Evolutionary conservation across 306 rosid genomes (phyloP), one percentile per base, ranked within the genome.

Genomic region (Prinsepia uniflora): DNA sequence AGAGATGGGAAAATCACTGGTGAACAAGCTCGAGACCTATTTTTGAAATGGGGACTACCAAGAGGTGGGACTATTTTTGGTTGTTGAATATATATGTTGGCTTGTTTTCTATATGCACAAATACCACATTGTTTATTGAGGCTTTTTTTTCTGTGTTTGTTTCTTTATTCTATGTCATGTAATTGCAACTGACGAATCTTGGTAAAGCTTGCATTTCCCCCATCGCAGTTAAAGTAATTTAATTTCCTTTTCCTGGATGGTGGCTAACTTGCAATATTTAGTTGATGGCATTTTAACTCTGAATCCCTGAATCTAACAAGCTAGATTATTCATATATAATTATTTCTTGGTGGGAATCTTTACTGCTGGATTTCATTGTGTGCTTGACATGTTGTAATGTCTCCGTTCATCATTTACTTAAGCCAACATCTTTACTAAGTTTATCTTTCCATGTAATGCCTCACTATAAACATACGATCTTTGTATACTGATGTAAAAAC

Each of bases 1-100:
- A 86, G 89, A 84, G 99, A 95, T 80, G 99, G 97, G 67, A 95
- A 87, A 84, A 91, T 95, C 67, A 95, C 93, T 4, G 99, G 97
- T 80, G 90, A 86, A 63, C 96, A 95, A 82, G 97, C 99, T 0
- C 96, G 88, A 39, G 87, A 89, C 84, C 83, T 95, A 84, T 95
- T 95, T 75, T 81, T 95, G 63, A 91, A 92, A 85, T 95, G 99
- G 99, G 84, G 86, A 79, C 66, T 95, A 73, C 96, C 97, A 57
- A 87, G 96, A 86, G 99, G 99, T 95, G 82, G 79, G 75, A 74
- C 76, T 75, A 44, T 68, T 62, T 63, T 63, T 40, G 41, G 36
- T 30, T 48, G 54, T 66, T 58, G 11, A 60, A 24, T 67, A 20
- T 62, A 36, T 5, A 14, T 63, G 40, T 40, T 62, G 56, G 22